Evolutionary conservation across 1,139 yeast genomes (phyloP), one percentile per base, ranked within the genome.

Genomic region (Hyphopichia khmerensis): DNA sequence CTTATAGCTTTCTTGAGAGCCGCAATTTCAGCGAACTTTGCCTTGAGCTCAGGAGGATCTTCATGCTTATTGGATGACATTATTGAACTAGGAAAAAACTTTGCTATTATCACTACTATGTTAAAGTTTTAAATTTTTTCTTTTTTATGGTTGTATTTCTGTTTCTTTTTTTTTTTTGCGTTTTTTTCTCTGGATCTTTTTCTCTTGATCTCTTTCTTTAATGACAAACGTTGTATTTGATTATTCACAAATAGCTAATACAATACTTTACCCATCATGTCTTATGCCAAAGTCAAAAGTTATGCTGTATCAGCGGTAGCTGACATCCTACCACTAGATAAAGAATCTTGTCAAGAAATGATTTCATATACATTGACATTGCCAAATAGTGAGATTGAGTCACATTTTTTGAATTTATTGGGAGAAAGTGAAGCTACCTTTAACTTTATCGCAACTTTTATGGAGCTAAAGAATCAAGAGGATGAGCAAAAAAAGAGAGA

Each of bases 401-500:
- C 64, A 27, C 82, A 81, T 55, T 77, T 80, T 51, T 52, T 73
- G 18, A 76, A 78, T 40, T 56, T 81, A 16, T 55, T 80, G 17
- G 86, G 86, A 3, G 79, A 79, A 43, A 69, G 80, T 14, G 75
- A 74, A 14, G 73, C 65, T 13, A 61, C 79, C 1, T 52, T 70
- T 24, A 55, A 60, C 7, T 75, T 79, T 48, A 61, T 76, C 1
- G 44, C 62, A 3, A 62, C 53, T 18, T 74, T 76, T 45, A 44
- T 53, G 34, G 42, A 46, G 2, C 40, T 52, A 15, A 58, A 54
- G 39, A 33, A 42, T 14, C 45, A 52, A 41, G 48, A 41, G 2
- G 49, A 46, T n/a, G 14, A 30, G 30, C 17, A 30, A 26, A 33
- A 8, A 15, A 27, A 27, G n/a, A 11, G 5, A 11, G 30, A 27